Evolutionary conservation across 352 stramenopile genomes (phyloP), one percentile per base, ranked within the genome.

Genomic region (Phytopythium helicoides): DNA sequence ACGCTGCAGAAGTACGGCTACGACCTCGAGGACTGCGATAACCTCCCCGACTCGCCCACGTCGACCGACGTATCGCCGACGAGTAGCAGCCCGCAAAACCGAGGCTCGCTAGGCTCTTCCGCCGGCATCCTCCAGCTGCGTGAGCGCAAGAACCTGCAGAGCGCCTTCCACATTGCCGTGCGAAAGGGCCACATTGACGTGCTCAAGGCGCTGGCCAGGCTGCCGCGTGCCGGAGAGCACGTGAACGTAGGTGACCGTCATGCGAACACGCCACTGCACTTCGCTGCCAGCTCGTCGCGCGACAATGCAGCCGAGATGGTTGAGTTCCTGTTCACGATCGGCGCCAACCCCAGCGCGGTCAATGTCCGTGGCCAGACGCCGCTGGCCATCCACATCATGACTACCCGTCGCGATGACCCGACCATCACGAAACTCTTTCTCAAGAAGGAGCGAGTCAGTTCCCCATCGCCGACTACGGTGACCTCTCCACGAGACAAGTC

Each of bases 1-100:
- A 94, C 78, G 60, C 66, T 94, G 34, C 81, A 94, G 56, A 92
- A 92, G 52, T 86, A 89, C 62, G 84, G 84, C 49, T 94, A 94
- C 64, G 79, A 94, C 58, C 62, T 94, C 18, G 64, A 71, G 42
- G 68, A 77, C 53, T 56, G 62, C 2, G 33, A 64, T 10, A 59
- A 40, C 28, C 58, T 52, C 35, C n/a, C n/a, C n/a, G 48, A 36
- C 22, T 61, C 52, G 9, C 60, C 64, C 7, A 42, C 47, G 19
- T 41, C 54, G n/a, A 55, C 54, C 41, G 45, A 51, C n/a, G 45
- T 51, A 8, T 48, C 41, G 22, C 41, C 41, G 12, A 34, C 40
- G 2, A 25, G 23, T 16, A 22, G 6, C 6, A 10, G 11, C 18
- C 16, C 10, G n/a, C 35, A 21, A 0, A 47, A 47, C 3, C 60